Conservation (phyloP, 1,284 basidiomycete species). For the Pterulicium gracile region DNA sequence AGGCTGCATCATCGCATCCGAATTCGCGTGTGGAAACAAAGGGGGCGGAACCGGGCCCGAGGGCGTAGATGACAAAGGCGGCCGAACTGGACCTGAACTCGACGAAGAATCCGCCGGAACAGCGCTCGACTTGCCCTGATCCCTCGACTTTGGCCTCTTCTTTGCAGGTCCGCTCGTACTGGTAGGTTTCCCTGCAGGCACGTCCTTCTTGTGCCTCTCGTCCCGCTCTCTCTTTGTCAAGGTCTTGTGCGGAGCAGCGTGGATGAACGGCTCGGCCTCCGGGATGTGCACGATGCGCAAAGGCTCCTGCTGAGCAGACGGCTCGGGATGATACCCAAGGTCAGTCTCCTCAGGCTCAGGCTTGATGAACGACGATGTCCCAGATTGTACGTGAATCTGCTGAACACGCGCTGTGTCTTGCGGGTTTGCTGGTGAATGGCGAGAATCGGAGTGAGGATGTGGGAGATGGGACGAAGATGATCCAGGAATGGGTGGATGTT, state of each 20-base stretch:
- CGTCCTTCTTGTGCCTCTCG: neutral
- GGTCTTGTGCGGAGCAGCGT: neutral
- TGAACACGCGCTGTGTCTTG: neutral
- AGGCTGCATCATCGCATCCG: neutral
- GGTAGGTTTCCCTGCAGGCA: too few relatives aligned
- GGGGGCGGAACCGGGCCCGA: neutral
- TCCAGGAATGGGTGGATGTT: neutral
- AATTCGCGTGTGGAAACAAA: neutral
- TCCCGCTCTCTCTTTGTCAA: neutral
- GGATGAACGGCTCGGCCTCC: neutral
- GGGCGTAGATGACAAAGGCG: neutral
- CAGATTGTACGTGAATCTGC: neutral
- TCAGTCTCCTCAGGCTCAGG: neutral
- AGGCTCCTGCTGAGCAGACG: neutral
- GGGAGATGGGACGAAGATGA: neutral
- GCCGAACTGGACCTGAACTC: neutral
- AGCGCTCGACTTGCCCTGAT: neutral
- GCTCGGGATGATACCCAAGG: neutral
- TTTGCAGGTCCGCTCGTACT: too few relatives aligned
- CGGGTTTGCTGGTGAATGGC: neutral
- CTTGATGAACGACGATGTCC: neutral
- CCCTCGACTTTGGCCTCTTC: neutral
- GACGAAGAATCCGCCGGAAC: neutral
- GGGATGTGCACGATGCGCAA: neutral
- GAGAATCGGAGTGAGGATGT: neutral